Conservation (phyloP, 176 grass and related monocot species). For the Triticum dicoccoides region DNA sequence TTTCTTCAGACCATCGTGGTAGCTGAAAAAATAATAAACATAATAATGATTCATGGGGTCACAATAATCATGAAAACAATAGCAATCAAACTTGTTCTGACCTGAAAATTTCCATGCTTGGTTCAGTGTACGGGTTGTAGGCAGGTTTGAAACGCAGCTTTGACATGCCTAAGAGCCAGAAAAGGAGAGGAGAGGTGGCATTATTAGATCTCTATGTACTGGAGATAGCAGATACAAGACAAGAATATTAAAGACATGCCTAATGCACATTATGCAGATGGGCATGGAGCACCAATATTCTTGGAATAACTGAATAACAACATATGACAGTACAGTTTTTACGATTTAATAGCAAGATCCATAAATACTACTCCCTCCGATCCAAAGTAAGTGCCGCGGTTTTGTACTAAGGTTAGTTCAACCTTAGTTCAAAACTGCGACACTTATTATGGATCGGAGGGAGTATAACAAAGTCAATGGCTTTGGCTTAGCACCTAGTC, state of each 20-base stretch:
- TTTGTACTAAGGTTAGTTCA: no score
- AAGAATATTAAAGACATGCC: not conserved
- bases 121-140: slow-evolving; percentile 97
- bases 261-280: not conserved
- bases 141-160: slow-evolving; percentile 97
- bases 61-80: not conserved
- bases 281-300: not conserved
- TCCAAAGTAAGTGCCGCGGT: no score
- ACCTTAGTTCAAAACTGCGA: no score
- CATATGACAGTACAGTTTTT: not conserved
- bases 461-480: not conserved
- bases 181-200: not conserved
- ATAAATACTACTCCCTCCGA: not conserved
- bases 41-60: not conserved
- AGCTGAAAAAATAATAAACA: slow-evolving; percentile 51
- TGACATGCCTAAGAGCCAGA: slow-evolving; percentile 74
- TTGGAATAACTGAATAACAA: not conserved
- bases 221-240: not conserved
- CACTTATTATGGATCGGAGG: no score
- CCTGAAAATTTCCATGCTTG: slow-evolving; percentile 99
- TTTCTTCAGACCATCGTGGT: slow-evolving; percentile 94
- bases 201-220: not conserved
- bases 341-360: slow-evolving; percentile 2
- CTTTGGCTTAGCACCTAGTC: slow-evolving; percentile 53
- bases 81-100: slow-evolving; percentile 30